Evolutionary conservation across 1,139 yeast species (phyloP), one percentile per base, ranked within the genome.

Genomic region (Candida mesenterica): DNA sequence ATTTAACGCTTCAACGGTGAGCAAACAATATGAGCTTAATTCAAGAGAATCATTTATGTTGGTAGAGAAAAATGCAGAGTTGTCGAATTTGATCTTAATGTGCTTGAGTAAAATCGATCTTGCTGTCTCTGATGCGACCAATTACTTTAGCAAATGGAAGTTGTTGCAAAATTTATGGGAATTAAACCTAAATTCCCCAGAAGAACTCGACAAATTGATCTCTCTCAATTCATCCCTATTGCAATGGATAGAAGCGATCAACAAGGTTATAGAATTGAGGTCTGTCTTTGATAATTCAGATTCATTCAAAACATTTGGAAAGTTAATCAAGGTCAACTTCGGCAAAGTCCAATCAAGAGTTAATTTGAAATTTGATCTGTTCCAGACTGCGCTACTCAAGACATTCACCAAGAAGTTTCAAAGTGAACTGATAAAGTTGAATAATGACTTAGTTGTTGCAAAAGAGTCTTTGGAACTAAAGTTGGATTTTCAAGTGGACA

Each of bases 161-260:
- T 61, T 60, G 20, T 62, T 82, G 23, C 85, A 81, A 48, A 59
- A 70, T 2, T 56, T 84, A 4, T 82, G 90, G 86, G 82, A 76
- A 16, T 42, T 61, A 18, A 49, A 62, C 37, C 39, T 59, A 16
- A 42, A 53, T 8, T 40, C 48, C 4, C 49, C 47, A 1, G 52
- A 49, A 5, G 65, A 58, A 25, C 31, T 57, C 12, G 23, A 22
- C 2, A 45, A 45, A 28, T 36, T 36, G 53, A 68, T 30, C 50
- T 53, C 42, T 40, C 44, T 18, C 25, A 46, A 68, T 2, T 43
- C 52, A 5, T 59, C 67, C 15, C 47, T 81, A 31, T 43, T 47
- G 0, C 45, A 48, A 10, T 82, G 90, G 92, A 49, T 73, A 19
- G 57, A 57, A 3, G 49, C 70, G 1, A 50, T 81, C 22, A 53